phyloP scores from a whole-genome alignment of 441 rosid genomes.

The Erodium moschatum region DNA sequence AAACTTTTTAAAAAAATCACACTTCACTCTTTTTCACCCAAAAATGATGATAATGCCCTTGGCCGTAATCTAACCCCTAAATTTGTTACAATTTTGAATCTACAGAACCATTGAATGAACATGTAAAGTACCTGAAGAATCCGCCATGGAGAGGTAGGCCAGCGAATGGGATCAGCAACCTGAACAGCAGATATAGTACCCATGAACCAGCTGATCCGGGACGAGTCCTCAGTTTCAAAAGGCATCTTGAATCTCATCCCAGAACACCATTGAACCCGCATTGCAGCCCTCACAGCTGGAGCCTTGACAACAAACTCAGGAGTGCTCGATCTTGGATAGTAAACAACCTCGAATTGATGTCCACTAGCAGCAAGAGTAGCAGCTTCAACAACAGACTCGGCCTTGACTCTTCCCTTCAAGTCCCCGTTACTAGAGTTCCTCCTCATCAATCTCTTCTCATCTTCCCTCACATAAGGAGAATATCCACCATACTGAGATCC shows the following conservation, averaged over 20 bases:
- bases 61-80: no score
- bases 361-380: conserved; percentile 56
- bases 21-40: no score
- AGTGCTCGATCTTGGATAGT: conserved; percentile 73
- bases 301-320: conserved; percentile 82
- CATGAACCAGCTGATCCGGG: conserved; percentile 95
- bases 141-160: conserved; percentile 94
- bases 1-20: no score
- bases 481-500: conserved; percentile 36
- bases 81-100: not conserved
- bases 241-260: conserved; percentile 99
- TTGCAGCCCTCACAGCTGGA: conserved; percentile 52
- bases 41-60: no score
- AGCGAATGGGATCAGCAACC: conserved; percentile 63
- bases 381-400: conserved; percentile 68
- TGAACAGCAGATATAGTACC: conserved; percentile 80
- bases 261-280: conserved; percentile 71
- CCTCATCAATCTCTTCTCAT: conserved; percentile 31
- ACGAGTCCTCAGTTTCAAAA: conserved; percentile 84
- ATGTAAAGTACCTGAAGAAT: conserved; percentile 57
- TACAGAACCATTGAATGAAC: not conserved
- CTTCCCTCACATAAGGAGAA: conserved; percentile 44
- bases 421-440: conserved; percentile 27
- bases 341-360: conserved; percentile 71
- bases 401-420: conserved; percentile 43